Evolutionary conservation across 176 grass and related monocot genomes (phyloP), one percentile per base, ranked within the genome.

Genomic region (Juncus inflexus): DNA sequence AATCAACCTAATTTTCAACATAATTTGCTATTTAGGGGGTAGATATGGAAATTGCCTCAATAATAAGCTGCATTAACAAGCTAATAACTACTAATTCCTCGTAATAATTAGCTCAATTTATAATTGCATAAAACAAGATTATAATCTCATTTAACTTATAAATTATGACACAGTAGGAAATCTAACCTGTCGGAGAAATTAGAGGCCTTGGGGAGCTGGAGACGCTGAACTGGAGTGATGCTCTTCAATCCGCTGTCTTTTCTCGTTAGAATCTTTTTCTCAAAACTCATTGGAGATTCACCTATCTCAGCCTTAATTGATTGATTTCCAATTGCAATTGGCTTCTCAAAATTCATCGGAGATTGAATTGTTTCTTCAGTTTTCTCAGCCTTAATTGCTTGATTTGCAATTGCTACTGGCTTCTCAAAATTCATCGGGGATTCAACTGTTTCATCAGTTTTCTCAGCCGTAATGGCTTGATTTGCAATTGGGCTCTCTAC

Each of bases 241-340:
- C 40, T 68, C 14, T 68, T 68, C 50, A 68, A 55, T 1, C 65
- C 50, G 28, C 45, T 55, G 52, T 55, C 65, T 68, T 53, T 68
- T 10, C 16, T 67, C 3, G 42, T 2, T 9, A 49, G 5, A 28
- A 0, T 28, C 52, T 67, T 52, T 15, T 52, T 50, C 52, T 67
- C 28, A 6, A 37, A 5, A 47, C 6, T 67, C 52, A 51, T 52
- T 39, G 65, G 49, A 53, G 65, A 55, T 52, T 68, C 3, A 47
- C 12, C 35, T 14, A n/a, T 68, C 54, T 40, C 7, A 62, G 35
- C 38, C 0, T 28, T 0, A 2, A 52, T 51, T 15, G 47, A 13
- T 47, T 15, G 28, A 9, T 47, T 47, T 47, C 1, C 43, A 47
- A 47, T 47, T 47, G 43, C 43, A 47, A 47, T 47, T 47, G 43